phyloP scores from a whole-genome alignment of 2,329 filamentous ascomycete species.

The Curvularia eragrostidis region DNA sequence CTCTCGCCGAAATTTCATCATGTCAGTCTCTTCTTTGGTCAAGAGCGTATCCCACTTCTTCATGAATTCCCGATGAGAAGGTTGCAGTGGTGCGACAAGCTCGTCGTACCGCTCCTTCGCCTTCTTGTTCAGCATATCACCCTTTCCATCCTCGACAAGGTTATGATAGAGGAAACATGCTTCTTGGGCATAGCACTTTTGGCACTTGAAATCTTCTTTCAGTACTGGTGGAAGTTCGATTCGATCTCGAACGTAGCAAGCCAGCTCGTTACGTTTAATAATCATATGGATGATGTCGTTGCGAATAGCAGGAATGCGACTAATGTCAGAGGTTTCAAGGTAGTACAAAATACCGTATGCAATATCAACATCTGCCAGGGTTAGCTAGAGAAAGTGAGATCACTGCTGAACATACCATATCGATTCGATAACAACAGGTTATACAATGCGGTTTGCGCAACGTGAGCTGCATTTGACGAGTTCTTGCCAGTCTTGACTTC shows the following conservation, averaged over 20 bases:
- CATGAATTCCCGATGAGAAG: conserved; percentile 81
- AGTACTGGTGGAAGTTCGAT: conserved; percentile 86
- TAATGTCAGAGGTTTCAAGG: conserved; percentile 85
- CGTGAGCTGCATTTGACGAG: conserved; percentile 78
- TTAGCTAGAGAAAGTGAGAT: conserved; percentile 18
- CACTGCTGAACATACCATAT: conserved; percentile 63
- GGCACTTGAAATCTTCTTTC: conserved; percentile 80
- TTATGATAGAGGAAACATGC: conserved; percentile 95
- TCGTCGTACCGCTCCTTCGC: conserved; percentile 84
- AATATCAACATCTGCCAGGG: conserved; percentile 75
- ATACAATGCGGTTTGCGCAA: conserved; percentile 93
- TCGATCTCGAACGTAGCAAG: conserved; percentile 82
- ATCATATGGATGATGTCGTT: conserved; percentile 96
- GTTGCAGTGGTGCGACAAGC: conserved; percentile 76
- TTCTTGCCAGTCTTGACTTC: conserved; percentile 94
- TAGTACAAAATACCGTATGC: conserved; percentile 93
- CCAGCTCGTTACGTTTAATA: conserved; percentile 90
- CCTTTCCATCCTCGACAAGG: conserved; percentile 81
- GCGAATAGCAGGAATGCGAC: conserved; percentile 82
- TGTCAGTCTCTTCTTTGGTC: conserved; percentile 92
- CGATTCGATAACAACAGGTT: conserved; percentile 90
- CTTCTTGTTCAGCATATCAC: conserved; percentile 79
- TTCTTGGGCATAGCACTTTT: conserved; percentile 86
- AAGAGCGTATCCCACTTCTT: conserved; percentile 92
- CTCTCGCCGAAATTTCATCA: conserved; percentile 84